Evolutionary conservation across 441 rosid genomes (phyloP).

Genomic region (Populus hybrid): DNA sequence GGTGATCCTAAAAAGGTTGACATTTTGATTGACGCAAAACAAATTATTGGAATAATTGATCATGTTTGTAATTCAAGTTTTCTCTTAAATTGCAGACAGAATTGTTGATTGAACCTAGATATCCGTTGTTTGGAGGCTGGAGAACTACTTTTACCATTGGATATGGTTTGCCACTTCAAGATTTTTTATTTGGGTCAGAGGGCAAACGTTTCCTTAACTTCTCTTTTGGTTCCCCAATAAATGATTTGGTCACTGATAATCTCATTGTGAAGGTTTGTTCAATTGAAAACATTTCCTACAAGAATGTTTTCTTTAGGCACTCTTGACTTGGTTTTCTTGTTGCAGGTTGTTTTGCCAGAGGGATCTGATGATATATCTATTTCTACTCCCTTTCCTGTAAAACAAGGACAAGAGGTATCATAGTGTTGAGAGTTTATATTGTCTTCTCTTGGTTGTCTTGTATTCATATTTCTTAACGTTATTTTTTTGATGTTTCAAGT

Average conservation of each 20-base stretch:
- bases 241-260: slow-evolving; percentile 67
- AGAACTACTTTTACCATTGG: slow-evolving; percentile 91
- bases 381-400: slow-evolving; percentile 70
- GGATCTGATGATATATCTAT: slow-evolving; percentile 70
- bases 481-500: neutral
- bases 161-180: slow-evolving; percentile 83
- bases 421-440: slow-evolving; percentile 6
- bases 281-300: neutral
- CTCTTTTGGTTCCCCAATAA: slow-evolving; percentile 70
- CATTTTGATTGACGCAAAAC: slow-evolving; percentile 1
- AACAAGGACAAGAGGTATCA: slow-evolving; percentile 75
- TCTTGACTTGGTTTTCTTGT: slow-evolving; percentile 17
- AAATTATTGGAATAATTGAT: neutral
- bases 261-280: slow-evolving; percentile 75
- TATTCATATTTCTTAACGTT: slow-evolving; percentile 1
- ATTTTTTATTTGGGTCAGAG: slow-evolving; percentile 68
- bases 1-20: slow-evolving; percentile 81
- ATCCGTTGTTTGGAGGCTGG: slow-evolving; percentile 98
- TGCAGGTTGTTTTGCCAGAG: slow-evolving; percentile 93
- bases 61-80: slow-evolving; percentile 27
- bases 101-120: slow-evolving; percentile 83
- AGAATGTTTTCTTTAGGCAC: neutral
- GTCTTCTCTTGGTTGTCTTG: neutral
- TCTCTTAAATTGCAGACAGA: slow-evolving; percentile 65
- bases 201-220: slow-evolving; percentile 76